A percentile compares a stretch with the other conserved stretches of the same genome.
phyloP scores from a whole-genome alignment of 306 rosid genomes.

The Myrica gale region DNA sequence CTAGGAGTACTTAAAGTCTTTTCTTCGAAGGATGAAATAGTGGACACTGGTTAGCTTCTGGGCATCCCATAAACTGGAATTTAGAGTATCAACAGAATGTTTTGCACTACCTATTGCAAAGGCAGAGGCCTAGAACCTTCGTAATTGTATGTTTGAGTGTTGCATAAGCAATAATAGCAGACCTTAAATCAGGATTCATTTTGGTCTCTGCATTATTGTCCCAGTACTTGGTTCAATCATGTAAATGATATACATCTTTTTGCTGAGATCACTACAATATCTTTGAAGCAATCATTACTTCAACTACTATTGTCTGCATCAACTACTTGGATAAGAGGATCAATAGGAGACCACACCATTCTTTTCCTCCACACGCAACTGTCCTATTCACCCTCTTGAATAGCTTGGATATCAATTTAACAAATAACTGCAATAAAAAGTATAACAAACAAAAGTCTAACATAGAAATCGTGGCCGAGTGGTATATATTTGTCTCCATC shows the following conservation, averaged over 20 bases:
- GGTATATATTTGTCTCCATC: not conserved
- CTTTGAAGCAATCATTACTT: not conserved
- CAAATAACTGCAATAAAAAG: not conserved
- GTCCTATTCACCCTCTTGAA: not conserved
- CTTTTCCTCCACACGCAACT: not conserved
- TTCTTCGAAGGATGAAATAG: not conserved
- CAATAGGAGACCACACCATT: not conserved
- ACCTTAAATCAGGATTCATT: not conserved
- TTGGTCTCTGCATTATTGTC: not conserved
- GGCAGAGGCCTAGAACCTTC: not conserved
- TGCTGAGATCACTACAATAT: not conserved
- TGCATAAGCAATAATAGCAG: not conserved
- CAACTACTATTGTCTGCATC: not conserved
- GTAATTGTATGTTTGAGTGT: not conserved
- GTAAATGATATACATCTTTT: not conserved
- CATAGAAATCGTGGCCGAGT: not conserved
- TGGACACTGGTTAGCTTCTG: not conserved
- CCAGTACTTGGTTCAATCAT: not conserved
- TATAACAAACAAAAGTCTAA: not conserved
- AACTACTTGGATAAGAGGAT: not conserved
- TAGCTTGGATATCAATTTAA: not conserved
- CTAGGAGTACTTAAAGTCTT: not conserved
- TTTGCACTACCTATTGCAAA: not conserved
- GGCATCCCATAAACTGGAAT: not conserved
- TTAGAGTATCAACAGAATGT: not conserved